phyloP scores from a whole-genome alignment of 805 yeast genomes.

The Candida nanaspora region DNA sequence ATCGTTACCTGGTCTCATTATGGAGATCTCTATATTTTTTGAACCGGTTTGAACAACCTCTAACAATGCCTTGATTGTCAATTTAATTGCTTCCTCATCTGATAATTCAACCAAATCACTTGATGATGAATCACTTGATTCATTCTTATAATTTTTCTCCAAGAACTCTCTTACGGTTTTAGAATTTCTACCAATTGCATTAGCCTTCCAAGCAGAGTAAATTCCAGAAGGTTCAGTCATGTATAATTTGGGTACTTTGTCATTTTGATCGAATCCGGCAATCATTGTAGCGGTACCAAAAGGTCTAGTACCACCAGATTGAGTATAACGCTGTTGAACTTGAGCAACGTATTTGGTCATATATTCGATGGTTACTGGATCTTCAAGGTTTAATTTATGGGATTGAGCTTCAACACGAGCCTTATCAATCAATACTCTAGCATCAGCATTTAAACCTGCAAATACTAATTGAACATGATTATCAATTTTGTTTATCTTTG shows the following conservation, averaged over 20 bases:
- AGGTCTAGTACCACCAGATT: slow-evolving; percentile 97
- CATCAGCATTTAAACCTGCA: slow-evolving; percentile 98
- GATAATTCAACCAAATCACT: slow-evolving; percentile 42
- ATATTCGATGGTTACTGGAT: slow-evolving; percentile 86
- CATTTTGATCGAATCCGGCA: slow-evolving; percentile 92
- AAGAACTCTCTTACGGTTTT: slow-evolving; percentile 93
- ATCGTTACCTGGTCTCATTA: slow-evolving; percentile 63
- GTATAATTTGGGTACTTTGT: slow-evolving; percentile 71
- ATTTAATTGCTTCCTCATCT: slow-evolving; percentile 65
- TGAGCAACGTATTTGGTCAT: slow-evolving; percentile 95
- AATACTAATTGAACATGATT: slow-evolving; percentile 87
- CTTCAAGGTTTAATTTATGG: slow-evolving; percentile 88
- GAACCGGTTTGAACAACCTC: slow-evolving; percentile 99
- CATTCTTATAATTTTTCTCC: slow-evolving; percentile 70
- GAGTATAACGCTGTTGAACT: slow-evolving; percentile 93
- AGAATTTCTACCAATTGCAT: slow-evolving; percentile 90
- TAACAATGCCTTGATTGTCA: slow-evolving; percentile 78
- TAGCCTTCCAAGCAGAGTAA: slow-evolving; percentile 96
- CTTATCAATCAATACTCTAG: slow-evolving; percentile 87
- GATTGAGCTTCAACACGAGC: slow-evolving; percentile 97
- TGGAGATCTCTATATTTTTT: slow-evolving; percentile 87
- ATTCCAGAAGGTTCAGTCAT: slow-evolving; percentile 98
- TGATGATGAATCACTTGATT: slow-evolving; percentile 3
- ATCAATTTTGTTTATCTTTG: slow-evolving; percentile 87
- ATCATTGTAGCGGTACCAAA: slow-evolving; percentile 93